Percentiles rank a stretch among this genome's conserved stretches.
These are phyloP conservation scores for Talinum fruticosum DNA, from an alignment of 148 eudicot genomes.

Conservation along the genomic window DNA sequence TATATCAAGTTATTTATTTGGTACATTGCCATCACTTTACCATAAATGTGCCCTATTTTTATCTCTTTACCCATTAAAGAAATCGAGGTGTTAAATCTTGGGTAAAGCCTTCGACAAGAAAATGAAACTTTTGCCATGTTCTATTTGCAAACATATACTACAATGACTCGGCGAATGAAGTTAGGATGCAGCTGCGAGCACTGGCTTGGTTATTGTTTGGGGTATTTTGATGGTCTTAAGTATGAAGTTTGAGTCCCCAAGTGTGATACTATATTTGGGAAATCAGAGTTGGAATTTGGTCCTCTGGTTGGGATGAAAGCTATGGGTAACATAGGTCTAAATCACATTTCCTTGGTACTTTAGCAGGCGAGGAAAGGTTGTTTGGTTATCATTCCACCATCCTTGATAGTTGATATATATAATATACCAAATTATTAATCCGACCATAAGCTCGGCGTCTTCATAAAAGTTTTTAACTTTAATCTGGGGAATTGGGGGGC, in stretches of 20 bases:
- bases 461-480: too few species aligned
- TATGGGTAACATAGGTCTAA: background rate
- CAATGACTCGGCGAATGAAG: background rate
- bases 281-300: conserved; percentile 1
- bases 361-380: background rate
- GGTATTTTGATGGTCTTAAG: background rate
- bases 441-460: too few species aligned
- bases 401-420: too few species aligned
- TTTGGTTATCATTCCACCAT: background rate
- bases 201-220: background rate
- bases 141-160: background rate
- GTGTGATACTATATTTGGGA: background rate
- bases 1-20: background rate
- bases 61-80: too few species aligned
- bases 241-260: background rate
- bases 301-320: background rate
- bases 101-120: too few species aligned
- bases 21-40: too few species aligned
- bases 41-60: too few species aligned
- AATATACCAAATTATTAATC: too few species aligned
- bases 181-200: background rate
- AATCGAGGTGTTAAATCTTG: too few species aligned
- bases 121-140: too few species aligned
- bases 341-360: background rate
- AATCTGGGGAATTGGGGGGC: too few species aligned